A percentile compares a stretch with the other conserved stretches of the same genome.
These are phyloP conservation scores for Lyophyllum shimeji DNA, from an alignment of 768 basidiomycete genomes.

Conservation along the genomic window DNA sequence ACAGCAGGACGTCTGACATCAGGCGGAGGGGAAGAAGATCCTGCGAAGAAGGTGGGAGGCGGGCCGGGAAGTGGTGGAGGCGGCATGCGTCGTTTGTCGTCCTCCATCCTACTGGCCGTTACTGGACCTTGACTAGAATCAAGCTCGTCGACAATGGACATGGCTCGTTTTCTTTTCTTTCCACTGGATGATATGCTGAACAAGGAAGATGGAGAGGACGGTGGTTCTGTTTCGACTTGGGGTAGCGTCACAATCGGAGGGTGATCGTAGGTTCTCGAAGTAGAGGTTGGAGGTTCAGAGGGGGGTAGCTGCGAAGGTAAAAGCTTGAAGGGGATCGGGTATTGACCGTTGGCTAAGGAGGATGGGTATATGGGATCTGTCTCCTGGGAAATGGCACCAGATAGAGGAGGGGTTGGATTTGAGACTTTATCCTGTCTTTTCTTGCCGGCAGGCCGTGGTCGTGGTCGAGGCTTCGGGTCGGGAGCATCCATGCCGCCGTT, in stretches of 20 bases:
- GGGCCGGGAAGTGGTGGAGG: slow-evolving; percentile 19
- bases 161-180: slow-evolving; percentile 15
- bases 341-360: slow-evolving; percentile 14
- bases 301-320: slow-evolving; percentile 28
- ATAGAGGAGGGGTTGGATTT: slow-evolving; percentile 3
- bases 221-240: slow-evolving; percentile 18
- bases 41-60: slow-evolving; percentile 48
- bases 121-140: slow-evolving; percentile 17
- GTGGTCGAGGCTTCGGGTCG: slow-evolving; percentile 8
- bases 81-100: slow-evolving; percentile 11
- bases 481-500: slow-evolving; percentile 18
- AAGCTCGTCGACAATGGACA: slow-evolving; percentile 28
- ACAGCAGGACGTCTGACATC: not conserved
- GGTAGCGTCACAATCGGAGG: slow-evolving; percentile 37
- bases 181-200: slow-evolving; percentile 18
- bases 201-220: slow-evolving; percentile 34
- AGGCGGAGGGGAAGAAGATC: slow-evolving; percentile 37
- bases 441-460: slow-evolving; percentile 9
- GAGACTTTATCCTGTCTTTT: not conserved
- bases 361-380: slow-evolving; percentile 16
- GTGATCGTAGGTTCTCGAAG: slow-evolving; percentile 20
- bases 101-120: not conserved
- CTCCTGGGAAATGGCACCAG: slow-evolving; percentile 2
- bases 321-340: slow-evolving; percentile 16
- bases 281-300: slow-evolving; percentile 34